Base-by-base conservation (phyloP, 768 basidiomycete species). In the Paxillus rubicundulus region DNA sequence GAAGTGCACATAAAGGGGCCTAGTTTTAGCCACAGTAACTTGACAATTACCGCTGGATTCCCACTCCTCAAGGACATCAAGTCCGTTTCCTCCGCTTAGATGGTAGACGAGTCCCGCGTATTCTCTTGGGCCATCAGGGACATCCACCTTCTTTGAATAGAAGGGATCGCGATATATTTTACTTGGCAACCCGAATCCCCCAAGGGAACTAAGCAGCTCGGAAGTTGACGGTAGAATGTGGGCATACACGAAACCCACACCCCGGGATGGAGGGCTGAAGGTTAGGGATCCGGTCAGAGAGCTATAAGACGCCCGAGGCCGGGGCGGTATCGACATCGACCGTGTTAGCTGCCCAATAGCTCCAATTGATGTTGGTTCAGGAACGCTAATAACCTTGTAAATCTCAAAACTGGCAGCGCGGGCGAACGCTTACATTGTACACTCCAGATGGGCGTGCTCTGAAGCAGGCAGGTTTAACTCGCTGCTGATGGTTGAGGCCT, bases 51-150 rank as follows among this genome's bases (percentile, higher is more conserved):
- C 52, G 21, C 16, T 44, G 36, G 51, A 54, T 39, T 72, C 59
- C 82, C 92, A 96, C 10, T 84, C 78, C 20, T 85, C 78, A 9
- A 95, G 71, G 32, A 70, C 70, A 20, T 69, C 64, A 10, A 89
- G 70, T 8, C 82, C 80, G 37, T 79, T 73, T 1, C 80, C 82
- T 5, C 88, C 85, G 58, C 85, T 84, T 18, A 95, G 72, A 37
- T 74, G 74, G 66, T 87, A 95, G n/a, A 80, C 61, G 1, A 90
- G 67, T 0, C 93, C 94, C 18, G 84, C 92, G 66, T 86, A 94
- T 70, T 92, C 87, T 60, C 83, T 77, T 3, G 85, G 70, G n/a
- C 72, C 70, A 30, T 77, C 76, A 1, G 92, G 87, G 0, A 85
- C 78, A 64, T 98, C 96, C 4, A 60, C 58, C 20, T 77, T 75